phyloP scores from a whole-genome alignment of 2,329 filamentous ascomycete species.

The Trichoderma semiorbis region DNA sequence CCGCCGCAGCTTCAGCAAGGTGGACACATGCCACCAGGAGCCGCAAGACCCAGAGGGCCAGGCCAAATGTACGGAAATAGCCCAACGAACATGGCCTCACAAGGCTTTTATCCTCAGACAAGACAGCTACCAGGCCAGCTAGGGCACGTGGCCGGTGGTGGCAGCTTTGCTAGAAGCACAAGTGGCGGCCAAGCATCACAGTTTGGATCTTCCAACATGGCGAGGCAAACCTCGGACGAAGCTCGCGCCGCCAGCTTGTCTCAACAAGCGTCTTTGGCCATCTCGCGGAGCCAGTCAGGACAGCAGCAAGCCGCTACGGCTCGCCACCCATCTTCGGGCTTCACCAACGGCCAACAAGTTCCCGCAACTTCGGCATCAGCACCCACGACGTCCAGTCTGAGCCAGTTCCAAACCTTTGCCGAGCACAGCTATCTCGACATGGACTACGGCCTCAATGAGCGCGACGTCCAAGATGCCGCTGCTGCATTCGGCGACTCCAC shows the following conservation, averaged over 20 bases:
- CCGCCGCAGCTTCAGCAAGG: conserved; percentile 21
- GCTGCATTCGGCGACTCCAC: conserved; percentile 22
- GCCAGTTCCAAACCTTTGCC: conserved; percentile 22
- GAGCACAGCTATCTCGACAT: conserved; percentile 27
- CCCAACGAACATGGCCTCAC: conserved; percentile 12
- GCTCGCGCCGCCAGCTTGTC: not conserved
- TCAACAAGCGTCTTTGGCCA: conserved; percentile 15
- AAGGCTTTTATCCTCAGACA: conserved; percentile 20
- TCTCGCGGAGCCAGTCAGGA: conserved; percentile 13
- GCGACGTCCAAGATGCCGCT: conserved; percentile 22
- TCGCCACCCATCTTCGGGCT: conserved; percentile 18
- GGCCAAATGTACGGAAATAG: conserved; percentile 10
- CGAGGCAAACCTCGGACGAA: conserved; percentile 19
- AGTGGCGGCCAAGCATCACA: conserved; percentile 18
- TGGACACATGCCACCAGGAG: conserved; percentile 12
- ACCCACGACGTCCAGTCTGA: conserved; percentile 18
- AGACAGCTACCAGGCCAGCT: conserved; percentile 23
- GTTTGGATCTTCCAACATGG: conserved; percentile 22
- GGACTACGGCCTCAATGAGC: conserved; percentile 25
- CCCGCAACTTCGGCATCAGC: conserved; percentile 19
- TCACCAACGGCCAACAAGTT: conserved; percentile 20
- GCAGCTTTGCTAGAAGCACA: conserved; percentile 17
- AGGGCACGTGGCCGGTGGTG: conserved; percentile 14
- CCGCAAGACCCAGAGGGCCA: conserved; percentile 15
- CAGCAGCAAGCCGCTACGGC: conserved; percentile 15